Evolutionary conservation across 202 grass and related monocot species (phyloP).

Genomic region (Cymbopogon flexuosus): DNA sequence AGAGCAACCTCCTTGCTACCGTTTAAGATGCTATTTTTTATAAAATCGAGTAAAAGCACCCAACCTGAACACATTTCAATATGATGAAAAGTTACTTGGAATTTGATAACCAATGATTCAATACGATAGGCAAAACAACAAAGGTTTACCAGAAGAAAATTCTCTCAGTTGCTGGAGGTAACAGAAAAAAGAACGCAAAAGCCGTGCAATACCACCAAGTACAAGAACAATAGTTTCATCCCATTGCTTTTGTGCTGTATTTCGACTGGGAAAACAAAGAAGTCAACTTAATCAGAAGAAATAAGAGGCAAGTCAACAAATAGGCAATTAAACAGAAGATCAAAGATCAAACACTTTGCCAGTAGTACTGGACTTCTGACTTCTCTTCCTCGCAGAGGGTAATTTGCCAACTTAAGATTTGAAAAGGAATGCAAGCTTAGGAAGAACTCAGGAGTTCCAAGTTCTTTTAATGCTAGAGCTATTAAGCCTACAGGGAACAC

Average conservation of each 20-base stretch:
- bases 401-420: background rate
- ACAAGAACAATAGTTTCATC: constrained; percentile 96
- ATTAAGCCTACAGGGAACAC: background rate
- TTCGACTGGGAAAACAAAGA: constrained; percentile 57
- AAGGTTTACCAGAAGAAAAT: constrained; percentile 71
- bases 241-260: constrained; percentile 98
- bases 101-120: constrained; percentile 16
- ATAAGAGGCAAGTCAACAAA: background rate
- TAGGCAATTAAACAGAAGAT: background rate
- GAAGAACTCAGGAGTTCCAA: background rate
- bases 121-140: constrained; percentile 24
- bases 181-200: constrained; percentile 88
- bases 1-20: constrained; percentile 98
- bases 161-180: constrained; percentile 78
- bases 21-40: constrained; percentile 84
- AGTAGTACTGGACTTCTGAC: background rate
- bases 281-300: constrained; percentile 17
- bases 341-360: background rate
- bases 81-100: constrained; percentile 6
- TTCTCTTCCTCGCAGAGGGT: background rate
- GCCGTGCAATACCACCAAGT: constrained; percentile 75
- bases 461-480: background rate
- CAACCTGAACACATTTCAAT: constrained; percentile 57
- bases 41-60: constrained; percentile 75
- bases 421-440: constrained; percentile 19